Conservation (phyloP, 495 filamentous ascomycete species). For the Articulospora tetracladia region DNA sequence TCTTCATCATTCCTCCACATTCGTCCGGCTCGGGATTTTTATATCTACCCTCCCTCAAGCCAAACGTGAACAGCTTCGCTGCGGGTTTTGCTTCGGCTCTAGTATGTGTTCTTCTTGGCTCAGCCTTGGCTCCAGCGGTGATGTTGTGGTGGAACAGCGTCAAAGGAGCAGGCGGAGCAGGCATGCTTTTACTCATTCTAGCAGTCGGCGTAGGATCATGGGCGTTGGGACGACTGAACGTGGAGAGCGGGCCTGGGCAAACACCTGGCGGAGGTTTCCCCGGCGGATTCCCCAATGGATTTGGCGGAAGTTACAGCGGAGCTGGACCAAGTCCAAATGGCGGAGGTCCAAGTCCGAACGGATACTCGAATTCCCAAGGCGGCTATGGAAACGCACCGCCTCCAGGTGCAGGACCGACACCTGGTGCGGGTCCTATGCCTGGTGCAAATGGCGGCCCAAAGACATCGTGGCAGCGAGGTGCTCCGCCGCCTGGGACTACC, state of each 20-base stretch:
- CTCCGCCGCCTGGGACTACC: slow-evolving; percentile 22
- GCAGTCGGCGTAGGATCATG: slow-evolving; percentile 73
- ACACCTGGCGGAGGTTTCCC: slow-evolving; percentile 16
- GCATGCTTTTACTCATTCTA: slow-evolving; percentile 56
- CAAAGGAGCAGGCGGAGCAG: slow-evolving; percentile 55
- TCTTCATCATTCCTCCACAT: slow-evolving; percentile 95
- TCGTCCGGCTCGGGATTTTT: slow-evolving; percentile 87
- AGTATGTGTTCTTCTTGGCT: slow-evolving; percentile 59
- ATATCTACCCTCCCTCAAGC: slow-evolving; percentile 84
- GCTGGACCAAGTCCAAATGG: slow-evolving; percentile 5
- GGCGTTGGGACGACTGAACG: slow-evolving; percentile 66
- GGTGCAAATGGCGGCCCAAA: slow-evolving; percentile 11
- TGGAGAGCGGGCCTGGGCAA: slow-evolving; percentile 33
- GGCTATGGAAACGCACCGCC: not conserved
- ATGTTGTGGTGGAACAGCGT: slow-evolving; percentile 64
- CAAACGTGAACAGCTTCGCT: slow-evolving; percentile 85
- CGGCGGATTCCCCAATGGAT: slow-evolving; percentile 3
- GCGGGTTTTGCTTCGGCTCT: slow-evolving; percentile 77
- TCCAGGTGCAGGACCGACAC: slow-evolving; percentile 22
- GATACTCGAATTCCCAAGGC: slow-evolving; percentile 10
- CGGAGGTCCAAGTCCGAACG: slow-evolving; percentile 4
- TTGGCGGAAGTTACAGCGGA: slow-evolving; percentile 11
- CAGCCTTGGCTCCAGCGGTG: slow-evolving; percentile 64
- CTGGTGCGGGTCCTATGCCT: slow-evolving; percentile 30
- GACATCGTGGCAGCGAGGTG: slow-evolving; percentile 16